These are phyloP conservation scores for Kappamyces sp. DNA, from an alignment of 192 early-diverging fungal genomes.

Conservation along the genomic window DNA sequence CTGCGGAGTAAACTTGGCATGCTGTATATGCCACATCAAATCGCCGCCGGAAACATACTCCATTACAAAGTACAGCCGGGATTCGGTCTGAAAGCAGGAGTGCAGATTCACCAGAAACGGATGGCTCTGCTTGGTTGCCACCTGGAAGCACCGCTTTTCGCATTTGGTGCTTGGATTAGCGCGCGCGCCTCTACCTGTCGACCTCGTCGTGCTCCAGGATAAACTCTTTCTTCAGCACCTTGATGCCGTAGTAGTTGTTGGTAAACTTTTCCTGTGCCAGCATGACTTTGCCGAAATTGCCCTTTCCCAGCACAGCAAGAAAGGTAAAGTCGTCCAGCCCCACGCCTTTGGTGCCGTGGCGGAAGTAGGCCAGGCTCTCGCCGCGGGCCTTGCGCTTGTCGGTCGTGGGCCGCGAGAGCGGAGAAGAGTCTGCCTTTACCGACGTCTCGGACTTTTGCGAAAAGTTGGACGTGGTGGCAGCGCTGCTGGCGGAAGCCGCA, in stretches of 20 bases:
- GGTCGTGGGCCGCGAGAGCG: too few relatives aligned
- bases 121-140: constrained; percentile 84
- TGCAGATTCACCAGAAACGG: constrained; percentile 96
- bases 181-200: constrained; percentile 49
- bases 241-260: constrained; percentile 87
- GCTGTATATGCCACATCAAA: constrained; percentile 98
- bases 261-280: constrained; percentile 85
- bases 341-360: constrained; percentile 47
- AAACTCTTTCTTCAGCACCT: constrained; percentile 96
- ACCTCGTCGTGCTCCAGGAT: constrained; percentile 99
- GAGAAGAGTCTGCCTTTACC: too few relatives aligned
- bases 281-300: constrained; percentile 99
- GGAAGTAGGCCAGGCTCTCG: constrained; percentile 6
- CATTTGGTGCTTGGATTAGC: constrained; percentile 59
- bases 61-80: constrained; percentile 96
- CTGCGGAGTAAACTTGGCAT: constrained; percentile 81
- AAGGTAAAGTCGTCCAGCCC: constrained; percentile 91
- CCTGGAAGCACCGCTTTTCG: constrained; percentile 89
- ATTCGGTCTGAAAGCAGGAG: constrained; percentile 94
- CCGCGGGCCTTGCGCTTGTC: neutral
- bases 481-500: too few relatives aligned
- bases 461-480: too few relatives aligned
- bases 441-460: too few relatives aligned
- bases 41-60: constrained; percentile 97
- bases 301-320: constrained; percentile 91